Evolutionary conservation across 2,329 filamentous ascomycete genomes (phyloP).

Genomic region (Corinectria fuckeliana): DNA sequence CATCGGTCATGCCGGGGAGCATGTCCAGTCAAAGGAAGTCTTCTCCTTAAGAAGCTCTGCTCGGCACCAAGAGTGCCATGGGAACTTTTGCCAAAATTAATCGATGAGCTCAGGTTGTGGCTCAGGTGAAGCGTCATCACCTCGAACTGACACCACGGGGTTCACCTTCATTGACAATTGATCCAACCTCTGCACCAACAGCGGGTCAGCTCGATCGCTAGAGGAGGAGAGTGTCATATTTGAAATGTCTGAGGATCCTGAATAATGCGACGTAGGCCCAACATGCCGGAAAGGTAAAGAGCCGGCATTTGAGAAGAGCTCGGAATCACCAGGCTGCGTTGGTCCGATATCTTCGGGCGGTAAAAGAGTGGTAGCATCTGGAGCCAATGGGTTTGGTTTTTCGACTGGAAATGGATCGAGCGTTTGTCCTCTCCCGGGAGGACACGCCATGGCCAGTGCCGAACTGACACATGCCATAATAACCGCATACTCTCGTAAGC

Average conservation of each 20-base stretch:
- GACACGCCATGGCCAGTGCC: slow-evolving; percentile 15
- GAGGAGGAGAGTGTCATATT: not conserved
- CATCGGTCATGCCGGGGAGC: not conserved
- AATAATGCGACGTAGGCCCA: not conserved
- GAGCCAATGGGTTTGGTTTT: not conserved
- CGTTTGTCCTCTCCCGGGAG: not conserved
- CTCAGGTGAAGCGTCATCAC: not conserved
- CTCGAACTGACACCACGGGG: not conserved
- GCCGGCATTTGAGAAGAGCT: slow-evolving; percentile 9
- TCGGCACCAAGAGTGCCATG: not conserved
- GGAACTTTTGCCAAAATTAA: not conserved
- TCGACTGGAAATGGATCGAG: slow-evolving; percentile 13
- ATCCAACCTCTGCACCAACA: not conserved
- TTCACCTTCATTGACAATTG: not conserved
- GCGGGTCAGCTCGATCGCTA: not conserved
- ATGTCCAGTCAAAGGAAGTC: not conserved
- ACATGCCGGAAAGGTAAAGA: slow-evolving; percentile 1
- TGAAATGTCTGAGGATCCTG: not conserved
- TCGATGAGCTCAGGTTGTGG: not conserved
- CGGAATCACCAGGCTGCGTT: not conserved
- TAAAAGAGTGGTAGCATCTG: not conserved
- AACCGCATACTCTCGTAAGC: slow-evolving; percentile 17
- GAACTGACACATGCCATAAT: slow-evolving; percentile 14
- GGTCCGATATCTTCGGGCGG: not conserved
- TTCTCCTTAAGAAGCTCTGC: not conserved